Base-by-base conservation (phyloP, 75 land plant genomes). In the Isoetes taiwanensis region DNA sequence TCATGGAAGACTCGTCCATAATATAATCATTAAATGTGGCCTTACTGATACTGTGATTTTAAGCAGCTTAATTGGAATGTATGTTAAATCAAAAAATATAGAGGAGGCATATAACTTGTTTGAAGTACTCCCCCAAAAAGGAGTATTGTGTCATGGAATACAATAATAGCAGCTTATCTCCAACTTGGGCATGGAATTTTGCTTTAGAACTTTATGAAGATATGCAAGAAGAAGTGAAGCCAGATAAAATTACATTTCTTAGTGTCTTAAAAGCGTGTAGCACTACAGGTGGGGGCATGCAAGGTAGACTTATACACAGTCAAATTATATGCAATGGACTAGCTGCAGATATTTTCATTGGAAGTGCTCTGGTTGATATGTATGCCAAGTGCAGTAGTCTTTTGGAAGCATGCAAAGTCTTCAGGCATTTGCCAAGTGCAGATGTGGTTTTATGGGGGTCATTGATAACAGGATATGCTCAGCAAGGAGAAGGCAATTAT, bases 231-330 rank as follows among this genome's bases (percentile, higher is more conserved):
- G 33, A 26, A 21, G 62, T 61, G 10, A 37, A 48, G 5, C 3
- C 60, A 8, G 53, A 4, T 0, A 64, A 64, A 8, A 30, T 26
- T 0, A 32, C 75, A 1, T 63, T 63, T 64, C 24, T 66, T 1
- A 28, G 26, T 39, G 56, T 64, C 1, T 23, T 77, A 19, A 34
- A 53, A n/a, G 67, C 74, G 11, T 77, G 79, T 38, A 20, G 61
- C 1, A 17, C 30, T 0, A 58, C 48, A 12, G 62, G 24, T 34
- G 59, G 52, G 38, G 16, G 41, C 28, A 40, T 16, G 28, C 58
- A 58, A 38, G 79, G 71, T 11, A 30, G 19, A 41, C 37, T 30
- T 37, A 58, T 77, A 41, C 79, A 77, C 52, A 35, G 61, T 40
- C 58, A 57, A 34, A 66, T 61, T 30, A 43, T 72, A 10, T 68